These are phyloP conservation scores for Pouteria campechiana DNA, from an alignment of 179 eudicot species.

Conservation along the genomic window DNA sequence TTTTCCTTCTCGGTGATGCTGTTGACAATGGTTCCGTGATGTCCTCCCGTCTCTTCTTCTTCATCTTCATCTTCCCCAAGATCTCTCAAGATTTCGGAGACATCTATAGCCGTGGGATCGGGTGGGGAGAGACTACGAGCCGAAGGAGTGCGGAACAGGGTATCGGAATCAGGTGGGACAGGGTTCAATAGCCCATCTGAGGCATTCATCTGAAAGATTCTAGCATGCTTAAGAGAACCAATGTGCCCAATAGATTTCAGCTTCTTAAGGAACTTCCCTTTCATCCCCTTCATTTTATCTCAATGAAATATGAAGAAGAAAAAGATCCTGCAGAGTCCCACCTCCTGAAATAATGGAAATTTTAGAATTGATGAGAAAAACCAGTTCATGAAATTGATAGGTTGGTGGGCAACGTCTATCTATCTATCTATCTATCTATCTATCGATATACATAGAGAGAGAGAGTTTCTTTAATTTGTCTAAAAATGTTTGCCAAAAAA, in stretches of 20 bases:
- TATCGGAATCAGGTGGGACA: conserved; percentile 19
- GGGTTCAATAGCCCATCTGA: conserved; percentile 37
- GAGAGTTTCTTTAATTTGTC: too few relatives aligned
- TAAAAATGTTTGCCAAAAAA: too few relatives aligned
- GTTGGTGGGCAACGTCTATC: too few relatives aligned
- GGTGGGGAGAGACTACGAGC: conserved; percentile 1
- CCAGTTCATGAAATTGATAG: too few relatives aligned
- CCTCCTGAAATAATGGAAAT: not conserved
- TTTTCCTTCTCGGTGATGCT: conserved; percentile 50
- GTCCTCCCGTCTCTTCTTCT: too few relatives aligned
- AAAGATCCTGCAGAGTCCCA: not conserved
- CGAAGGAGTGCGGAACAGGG: conserved; percentile 3
- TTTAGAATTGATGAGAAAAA: too few relatives aligned
- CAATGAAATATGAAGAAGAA: not conserved
- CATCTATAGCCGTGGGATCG: conserved; percentile 35
- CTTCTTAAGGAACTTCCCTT: conserved; percentile 78
- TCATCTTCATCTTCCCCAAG: conserved; percentile 31
- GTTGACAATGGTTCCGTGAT: too few relatives aligned
- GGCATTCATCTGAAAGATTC: conserved; percentile 42
- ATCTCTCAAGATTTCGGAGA: conserved; percentile 38
- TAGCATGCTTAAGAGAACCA: conserved; percentile 51
- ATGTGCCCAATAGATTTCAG: conserved; percentile 58
- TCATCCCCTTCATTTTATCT: conserved; percentile 57
- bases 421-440: too few relatives aligned
- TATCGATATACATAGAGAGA: too few relatives aligned